Conservation (phyloP, 2,329 filamentous ascomycete species). For the Nothomitra cinnamomea region DNA sequence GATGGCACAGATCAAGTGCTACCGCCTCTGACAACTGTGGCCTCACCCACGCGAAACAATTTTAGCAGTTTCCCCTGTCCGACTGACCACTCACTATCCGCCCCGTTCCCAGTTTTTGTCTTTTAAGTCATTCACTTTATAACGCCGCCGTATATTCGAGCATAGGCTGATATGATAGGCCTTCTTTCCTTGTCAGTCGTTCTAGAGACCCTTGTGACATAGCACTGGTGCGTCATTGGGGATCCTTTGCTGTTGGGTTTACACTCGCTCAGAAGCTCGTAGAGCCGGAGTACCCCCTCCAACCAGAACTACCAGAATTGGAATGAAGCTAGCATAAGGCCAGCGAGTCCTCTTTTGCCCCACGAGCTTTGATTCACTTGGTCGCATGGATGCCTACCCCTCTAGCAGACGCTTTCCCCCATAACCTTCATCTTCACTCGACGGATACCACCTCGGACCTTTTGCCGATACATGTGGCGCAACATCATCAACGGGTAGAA, state of each 20-base stretch:
- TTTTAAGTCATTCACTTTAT: too few relatives aligned
- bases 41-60: not conserved
- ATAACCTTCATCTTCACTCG: constrained; percentile 12
- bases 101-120: not conserved
- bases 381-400: constrained; percentile 25
- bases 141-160: too few relatives aligned
- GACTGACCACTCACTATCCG: not conserved
- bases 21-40: not conserved
- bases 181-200: too few relatives aligned
- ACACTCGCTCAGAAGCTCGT: too few relatives aligned
- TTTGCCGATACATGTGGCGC: constrained; percentile 4
- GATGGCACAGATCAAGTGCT: not conserved
- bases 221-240: too few relatives aligned
- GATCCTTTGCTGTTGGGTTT: too few relatives aligned
- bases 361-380: not conserved
- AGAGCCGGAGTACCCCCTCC: too few relatives aligned
- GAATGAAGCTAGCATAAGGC: not conserved
- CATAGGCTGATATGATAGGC: too few relatives aligned
- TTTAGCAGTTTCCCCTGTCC: not conserved
- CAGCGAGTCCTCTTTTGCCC: constrained; percentile 3
- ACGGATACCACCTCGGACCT: constrained; percentile 11
- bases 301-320: not conserved
- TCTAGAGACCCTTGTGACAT: too few relatives aligned
- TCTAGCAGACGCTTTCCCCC: constrained; percentile 21
- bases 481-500: not conserved